Evolutionary conservation across 2,329 filamentous ascomycete genomes (phyloP), one percentile per base, ranked within the genome.

Genomic region (Neoascochyta sp.): DNA sequence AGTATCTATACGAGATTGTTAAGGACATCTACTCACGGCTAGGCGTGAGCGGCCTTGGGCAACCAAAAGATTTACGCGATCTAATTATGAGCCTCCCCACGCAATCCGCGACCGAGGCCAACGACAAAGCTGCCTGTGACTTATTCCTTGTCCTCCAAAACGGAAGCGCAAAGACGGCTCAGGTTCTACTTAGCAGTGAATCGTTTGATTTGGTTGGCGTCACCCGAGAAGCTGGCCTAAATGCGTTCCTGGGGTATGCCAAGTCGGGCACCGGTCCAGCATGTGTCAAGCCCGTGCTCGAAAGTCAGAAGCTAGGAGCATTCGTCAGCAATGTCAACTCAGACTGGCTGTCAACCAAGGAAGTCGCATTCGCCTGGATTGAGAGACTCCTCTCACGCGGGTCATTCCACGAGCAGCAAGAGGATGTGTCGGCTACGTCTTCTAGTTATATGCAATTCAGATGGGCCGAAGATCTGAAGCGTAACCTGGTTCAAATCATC

Each of bases 401-500:
- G 3, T 56, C 43, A 7, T 49, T 51, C 11, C 37, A 33, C 39
- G 42, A 41, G 8, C 39, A 39, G 27, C 40, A 11, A 11, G 25
- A 11, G 34, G 29, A 32, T 27, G 24, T 22, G 10, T 16, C 39
- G 11, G 24, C 16, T 10, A 34, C 50, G 27, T 47, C 61, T 14
- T 73, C 74, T 2, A 68, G 67, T 32, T 81, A 81, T 45, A 58
- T 66, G 14, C 56, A 60, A n/a, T 71, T 69, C 32, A 56, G 64
- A 23, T 81, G 78, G 78, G 60, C 73, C 0, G 67, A 73, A 18
- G 55, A 62, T 9, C 63, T 81, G 13, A 80, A 80, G 48, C 65
- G 73, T 8, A 68, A 68, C 6, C 57, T 79, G 2, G 66, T 75
- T 3, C 64, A 74, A 32, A 57, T 76, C 23, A 60, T 80, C 9